Percentiles rank a stretch among this genome's conserved stretches.
These are phyloP conservation scores for Inga oerstediana DNA, from an alignment of 306 rosid genomes.

Conservation along the genomic window DNA sequence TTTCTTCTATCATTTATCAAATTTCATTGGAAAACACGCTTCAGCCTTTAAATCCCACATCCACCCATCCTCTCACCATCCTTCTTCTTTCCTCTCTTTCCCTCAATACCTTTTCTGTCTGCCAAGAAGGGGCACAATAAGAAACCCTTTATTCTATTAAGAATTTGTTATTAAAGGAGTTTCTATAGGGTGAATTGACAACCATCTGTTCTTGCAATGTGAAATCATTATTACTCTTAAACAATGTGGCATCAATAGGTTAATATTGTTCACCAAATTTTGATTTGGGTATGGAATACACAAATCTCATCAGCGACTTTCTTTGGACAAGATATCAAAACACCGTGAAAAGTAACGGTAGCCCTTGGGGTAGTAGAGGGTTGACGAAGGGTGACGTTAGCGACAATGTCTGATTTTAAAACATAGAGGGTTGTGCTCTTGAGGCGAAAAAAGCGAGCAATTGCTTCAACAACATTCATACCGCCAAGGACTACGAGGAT, in stretches of 20 bases:
- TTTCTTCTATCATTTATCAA: no score
- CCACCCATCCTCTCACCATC: no score
- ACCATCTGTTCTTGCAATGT: constrained; percentile 45
- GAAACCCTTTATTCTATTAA: constrained; percentile 24
- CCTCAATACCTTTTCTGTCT: no score
- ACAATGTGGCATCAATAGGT: background rate
- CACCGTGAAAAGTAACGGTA: constrained; percentile 84
- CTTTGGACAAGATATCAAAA: constrained; percentile 69
- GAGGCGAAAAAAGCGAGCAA: constrained; percentile 66
- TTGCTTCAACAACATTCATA: constrained; percentile 72
- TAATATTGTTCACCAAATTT: no score
- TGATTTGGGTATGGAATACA: no score
- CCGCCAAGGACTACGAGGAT: constrained; percentile 80
- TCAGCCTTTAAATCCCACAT: no score
- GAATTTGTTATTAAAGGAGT: constrained; percentile 37
- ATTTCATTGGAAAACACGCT: no score
- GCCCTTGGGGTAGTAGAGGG: constrained; percentile 82
- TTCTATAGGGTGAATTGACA: constrained; percentile 48
- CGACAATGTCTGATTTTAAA: constrained; percentile 71
- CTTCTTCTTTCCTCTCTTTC: no score
- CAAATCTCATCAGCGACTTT: no score
- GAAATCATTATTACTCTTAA: constrained; percentile 46
- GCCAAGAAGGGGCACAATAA: no score
- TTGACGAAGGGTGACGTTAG: constrained; percentile 81
- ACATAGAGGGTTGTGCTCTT: constrained; percentile 69